Conservation (phyloP, 441 rosid species). For the Lepidium campestre region DNA sequence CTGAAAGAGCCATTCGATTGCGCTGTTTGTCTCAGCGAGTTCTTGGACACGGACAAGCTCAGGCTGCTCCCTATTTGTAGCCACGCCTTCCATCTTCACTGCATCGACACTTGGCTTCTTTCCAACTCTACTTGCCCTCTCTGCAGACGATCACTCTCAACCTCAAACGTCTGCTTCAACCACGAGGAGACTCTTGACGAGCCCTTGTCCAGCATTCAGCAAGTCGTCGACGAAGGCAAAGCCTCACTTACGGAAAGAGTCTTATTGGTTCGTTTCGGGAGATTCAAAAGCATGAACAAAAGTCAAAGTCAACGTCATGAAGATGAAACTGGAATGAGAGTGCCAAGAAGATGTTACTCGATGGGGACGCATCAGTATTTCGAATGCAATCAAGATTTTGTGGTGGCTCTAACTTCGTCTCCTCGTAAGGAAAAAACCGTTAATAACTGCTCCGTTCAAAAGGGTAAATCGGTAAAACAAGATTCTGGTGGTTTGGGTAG, state of each 20-base stretch:
- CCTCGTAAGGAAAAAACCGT: neutral
- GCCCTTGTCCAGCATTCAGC: conserved; percentile 12
- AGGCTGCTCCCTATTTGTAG: conserved; percentile 62
- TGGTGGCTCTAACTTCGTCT: conserved; percentile 34
- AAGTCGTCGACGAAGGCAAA: conserved; percentile 19
- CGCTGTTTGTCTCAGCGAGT: conserved; percentile 67
- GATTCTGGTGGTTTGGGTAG: conserved; percentile 33
- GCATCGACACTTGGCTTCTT: conserved; percentile 78
- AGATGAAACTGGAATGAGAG: conserved; percentile 28
- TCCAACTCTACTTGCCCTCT: conserved; percentile 82
- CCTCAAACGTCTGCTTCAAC: conserved; percentile 30
- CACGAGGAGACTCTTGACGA: conserved; percentile 21
- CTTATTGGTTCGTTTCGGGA: conserved; percentile 2
- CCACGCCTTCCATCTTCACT: conserved; percentile 69
- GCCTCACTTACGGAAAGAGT: conserved; percentile 22
- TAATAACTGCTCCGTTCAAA: conserved; percentile 13
- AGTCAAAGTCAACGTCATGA: conserved; percentile 16
- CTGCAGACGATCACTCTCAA: conserved; percentile 52
- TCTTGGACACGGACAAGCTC: conserved; percentile 47
- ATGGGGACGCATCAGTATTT: conserved; percentile 71
- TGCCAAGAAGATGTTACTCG: conserved; percentile 63
- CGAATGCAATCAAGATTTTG: conserved; percentile 38
- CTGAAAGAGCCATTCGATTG: conserved; percentile 64
- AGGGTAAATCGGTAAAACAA: conserved; percentile 30
- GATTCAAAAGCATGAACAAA: neutral